Percentiles rank a stretch among this genome's conserved stretches.
phyloP scores from a whole-genome alignment of 495 filamentous ascomycete species.

The Talaromyces adpressus region DNA sequence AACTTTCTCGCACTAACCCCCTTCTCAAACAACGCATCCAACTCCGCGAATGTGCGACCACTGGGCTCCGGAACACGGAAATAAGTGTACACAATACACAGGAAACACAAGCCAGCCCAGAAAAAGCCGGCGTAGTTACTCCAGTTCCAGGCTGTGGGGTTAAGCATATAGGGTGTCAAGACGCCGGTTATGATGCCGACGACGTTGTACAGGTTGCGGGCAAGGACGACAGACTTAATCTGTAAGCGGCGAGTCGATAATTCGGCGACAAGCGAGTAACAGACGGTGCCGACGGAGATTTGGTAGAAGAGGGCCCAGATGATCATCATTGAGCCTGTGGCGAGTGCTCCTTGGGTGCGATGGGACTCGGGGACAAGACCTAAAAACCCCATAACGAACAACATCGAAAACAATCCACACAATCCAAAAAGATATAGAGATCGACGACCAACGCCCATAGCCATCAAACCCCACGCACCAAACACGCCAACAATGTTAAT shows the following conservation, averaged over 20 bases:
- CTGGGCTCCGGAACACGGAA: conserved; percentile 69
- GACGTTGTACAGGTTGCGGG: conserved; percentile 66
- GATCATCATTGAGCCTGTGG: conserved; percentile 64
- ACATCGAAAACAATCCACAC: conserved; percentile 55
- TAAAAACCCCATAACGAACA: conserved; percentile 68
- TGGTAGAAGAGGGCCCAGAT: conserved; percentile 71
- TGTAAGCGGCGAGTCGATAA: conserved; percentile 66
- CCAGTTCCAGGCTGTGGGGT: conserved; percentile 70
- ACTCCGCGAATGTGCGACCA: conserved; percentile 65
- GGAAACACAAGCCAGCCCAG: conserved; percentile 68
- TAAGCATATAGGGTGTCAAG: conserved; percentile 70
- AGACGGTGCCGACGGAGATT: conserved; percentile 69
- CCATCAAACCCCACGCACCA: conserved; percentile 69
- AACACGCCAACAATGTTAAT: conserved; percentile 72
- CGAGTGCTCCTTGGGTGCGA: conserved; percentile 49
- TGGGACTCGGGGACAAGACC: conserved; percentile 52
- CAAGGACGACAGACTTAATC: conserved; percentile 69
- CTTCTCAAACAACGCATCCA: conserved; percentile 66
- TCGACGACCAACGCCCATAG: conserved; percentile 59
- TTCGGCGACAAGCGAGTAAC: conserved; percentile 71
- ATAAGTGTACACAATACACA: conserved; percentile 66
- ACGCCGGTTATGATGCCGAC: conserved; percentile 62
- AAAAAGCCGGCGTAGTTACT: conserved; percentile 74
- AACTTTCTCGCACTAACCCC: conserved; percentile 63
- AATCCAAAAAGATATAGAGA: conserved; percentile 65